A percentile compares a stretch with the other conserved stretches of the same genome.
Evolutionary conservation across 1,284 basidiomycete species (phyloP).

Genomic region (Pseudozyma sp.): DNA sequence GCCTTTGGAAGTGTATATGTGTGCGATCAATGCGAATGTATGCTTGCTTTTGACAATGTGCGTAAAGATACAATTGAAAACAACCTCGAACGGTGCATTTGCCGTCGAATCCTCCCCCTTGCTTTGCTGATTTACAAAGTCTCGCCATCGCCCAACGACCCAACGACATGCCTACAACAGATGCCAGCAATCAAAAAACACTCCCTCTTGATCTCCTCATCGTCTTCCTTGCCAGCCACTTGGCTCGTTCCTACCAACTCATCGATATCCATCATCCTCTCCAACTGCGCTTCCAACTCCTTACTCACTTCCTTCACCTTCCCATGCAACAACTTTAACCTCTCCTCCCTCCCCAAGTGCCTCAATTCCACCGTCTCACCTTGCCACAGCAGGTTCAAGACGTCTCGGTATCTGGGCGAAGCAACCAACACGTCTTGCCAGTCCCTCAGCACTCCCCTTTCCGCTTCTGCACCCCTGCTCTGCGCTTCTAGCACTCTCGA

Average conservation of each 20-base stretch:
- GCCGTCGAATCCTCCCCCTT: background rate
- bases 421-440: slow-evolving; percentile 22
- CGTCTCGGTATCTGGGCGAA: background rate
- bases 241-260: background rate
- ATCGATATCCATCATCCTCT: slow-evolving; percentile 20
- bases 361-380: background rate
- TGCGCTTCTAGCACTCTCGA: background rate
- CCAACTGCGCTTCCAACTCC: slow-evolving; percentile 24
- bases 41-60: background rate
- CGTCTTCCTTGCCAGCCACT: slow-evolving; percentile 1
- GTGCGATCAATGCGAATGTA: no score
- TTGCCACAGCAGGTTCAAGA: slow-evolving; percentile 5
- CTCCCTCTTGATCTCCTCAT: slow-evolving; percentile 16
- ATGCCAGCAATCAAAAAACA: slow-evolving; percentile 26
- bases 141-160: slow-evolving; percentile 12
- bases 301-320: slow-evolving; percentile 16
- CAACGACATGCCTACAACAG: slow-evolving; percentile 44
- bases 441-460: background rate
- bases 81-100: no score
- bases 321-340: slow-evolving; percentile 6
- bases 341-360: slow-evolving; percentile 4
- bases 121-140: slow-evolving; percentile 4
- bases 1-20: no score
- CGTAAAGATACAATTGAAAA: background rate
- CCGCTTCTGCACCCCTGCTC: background rate